Evolutionary conservation across 306 rosid genomes (phyloP).

Genomic region (Pueraria montana): DNA sequence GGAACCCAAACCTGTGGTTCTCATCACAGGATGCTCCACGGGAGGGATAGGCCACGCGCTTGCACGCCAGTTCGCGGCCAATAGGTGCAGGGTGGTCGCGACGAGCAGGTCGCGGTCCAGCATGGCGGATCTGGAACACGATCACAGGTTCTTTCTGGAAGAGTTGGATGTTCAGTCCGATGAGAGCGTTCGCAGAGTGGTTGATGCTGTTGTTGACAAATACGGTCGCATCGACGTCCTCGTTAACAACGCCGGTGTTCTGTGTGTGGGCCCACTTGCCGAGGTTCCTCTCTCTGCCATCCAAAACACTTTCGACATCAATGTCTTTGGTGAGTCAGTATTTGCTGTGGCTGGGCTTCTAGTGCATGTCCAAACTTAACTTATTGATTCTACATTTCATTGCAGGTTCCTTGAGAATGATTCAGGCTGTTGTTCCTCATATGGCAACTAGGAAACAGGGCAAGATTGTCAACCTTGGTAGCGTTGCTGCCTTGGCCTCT

Average conservation of each 20-base stretch:
- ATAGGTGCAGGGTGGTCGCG: slow-evolving; percentile 74
- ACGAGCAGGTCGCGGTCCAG: slow-evolving; percentile 64
- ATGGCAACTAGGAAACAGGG: slow-evolving; percentile 80
- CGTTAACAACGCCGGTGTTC: slow-evolving; percentile 89
- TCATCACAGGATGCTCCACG: slow-evolving; percentile 74
- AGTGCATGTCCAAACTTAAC: no score
- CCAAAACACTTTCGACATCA: slow-evolving; percentile 71
- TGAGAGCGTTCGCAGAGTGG: slow-evolving; percentile 62
- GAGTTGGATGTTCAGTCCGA: slow-evolving; percentile 83
- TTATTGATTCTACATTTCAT: no score
- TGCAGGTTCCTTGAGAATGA: slow-evolving; percentile 78
- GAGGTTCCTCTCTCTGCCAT: slow-evolving; percentile 72
- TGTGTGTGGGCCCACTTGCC: slow-evolving; percentile 77
- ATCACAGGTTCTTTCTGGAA: slow-evolving; percentile 61
- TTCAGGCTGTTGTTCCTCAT: slow-evolving; percentile 87
- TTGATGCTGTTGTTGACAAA: slow-evolving; percentile 55
- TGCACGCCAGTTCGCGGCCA: slow-evolving; percentile 79
- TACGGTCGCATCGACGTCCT: slow-evolving; percentile 76
- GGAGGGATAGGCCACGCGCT: slow-evolving; percentile 86
- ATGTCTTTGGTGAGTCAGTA: slow-evolving; percentile 75
- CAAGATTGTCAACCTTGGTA: slow-evolving; percentile 81
- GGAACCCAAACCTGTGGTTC: slow-evolving; percentile 59
- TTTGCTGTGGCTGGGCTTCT: no score
- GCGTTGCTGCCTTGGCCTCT: slow-evolving; percentile 72
- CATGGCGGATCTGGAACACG: slow-evolving; percentile 68